Conservation (phyloP, 1,284 basidiomycete species). For the Exobasidium rhododendri region DNA sequence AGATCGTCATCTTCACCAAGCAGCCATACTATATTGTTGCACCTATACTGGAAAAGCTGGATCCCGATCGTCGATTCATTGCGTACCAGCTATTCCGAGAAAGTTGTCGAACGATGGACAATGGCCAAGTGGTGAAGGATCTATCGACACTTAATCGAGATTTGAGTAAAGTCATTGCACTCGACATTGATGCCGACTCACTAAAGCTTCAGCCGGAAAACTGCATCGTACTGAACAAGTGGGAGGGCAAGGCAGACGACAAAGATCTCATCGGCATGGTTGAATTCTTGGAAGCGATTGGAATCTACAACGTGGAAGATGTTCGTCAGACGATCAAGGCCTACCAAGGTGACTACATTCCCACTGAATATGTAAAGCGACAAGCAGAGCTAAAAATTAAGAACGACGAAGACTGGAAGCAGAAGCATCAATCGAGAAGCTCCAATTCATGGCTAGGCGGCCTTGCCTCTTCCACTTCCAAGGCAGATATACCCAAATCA, state of each 20-base stretch:
- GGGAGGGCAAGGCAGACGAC: slow-evolving; percentile 78
- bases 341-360: slow-evolving; percentile 83
- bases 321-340: slow-evolving; percentile 80
- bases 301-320: slow-evolving; percentile 61
- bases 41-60: slow-evolving; percentile 89
- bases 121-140: slow-evolving; percentile 64
- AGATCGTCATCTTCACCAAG: slow-evolving; percentile 91
- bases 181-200: slow-evolving; percentile 81
- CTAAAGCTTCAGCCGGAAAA: slow-evolving; percentile 82
- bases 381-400: slow-evolving; percentile 63
- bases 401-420: slow-evolving; percentile 62
- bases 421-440: slow-evolving; percentile 57
- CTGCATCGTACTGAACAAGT: slow-evolving; percentile 76
- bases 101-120: slow-evolving; percentile 39
- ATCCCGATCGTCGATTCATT: slow-evolving; percentile 86
- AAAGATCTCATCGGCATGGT: slow-evolving; percentile 80
- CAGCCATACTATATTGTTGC: slow-evolving; percentile 84
- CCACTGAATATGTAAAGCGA: slow-evolving; percentile 59
- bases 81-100: slow-evolving; percentile 88
- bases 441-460: slow-evolving; percentile 16
- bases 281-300: slow-evolving; percentile 80
- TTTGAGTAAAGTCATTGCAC: slow-evolving; percentile 78
- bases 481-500: slow-evolving; percentile 57
- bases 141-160: slow-evolving; percentile 89
- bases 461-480: background rate